These are phyloP conservation scores for Solanum hybrid DNA, from an alignment of 305 asterid genomes.

Conservation along the genomic window DNA sequence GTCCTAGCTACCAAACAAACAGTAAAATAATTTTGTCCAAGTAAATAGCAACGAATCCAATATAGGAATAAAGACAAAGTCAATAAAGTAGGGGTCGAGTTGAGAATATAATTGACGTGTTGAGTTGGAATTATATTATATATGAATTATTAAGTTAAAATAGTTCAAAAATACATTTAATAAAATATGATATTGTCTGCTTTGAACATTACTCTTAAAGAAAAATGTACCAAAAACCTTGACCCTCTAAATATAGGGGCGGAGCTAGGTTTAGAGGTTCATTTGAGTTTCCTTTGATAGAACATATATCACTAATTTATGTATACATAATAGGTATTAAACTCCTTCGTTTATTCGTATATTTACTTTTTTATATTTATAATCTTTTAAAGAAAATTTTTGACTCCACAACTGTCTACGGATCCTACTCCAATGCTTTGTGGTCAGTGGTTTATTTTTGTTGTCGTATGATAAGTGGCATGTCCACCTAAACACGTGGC, in stretches of 20 bases:
- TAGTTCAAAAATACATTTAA: neutral
- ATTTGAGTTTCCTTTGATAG: too few relatives aligned
- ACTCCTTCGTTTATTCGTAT: too few relatives aligned
- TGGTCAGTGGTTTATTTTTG: neutral
- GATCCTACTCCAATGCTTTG: neutral
- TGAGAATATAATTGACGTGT: neutral
- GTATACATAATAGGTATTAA: too few relatives aligned
- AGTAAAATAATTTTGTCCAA: neutral
- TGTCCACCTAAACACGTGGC: constrained; percentile 16
- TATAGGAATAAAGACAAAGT: neutral
- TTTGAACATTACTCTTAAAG: neutral
- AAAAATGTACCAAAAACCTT: neutral
- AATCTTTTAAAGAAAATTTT: too few relatives aligned
- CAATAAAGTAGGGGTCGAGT: neutral
- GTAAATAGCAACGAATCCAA: neutral
- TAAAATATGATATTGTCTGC: neutral
- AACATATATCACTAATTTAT: too few relatives aligned
- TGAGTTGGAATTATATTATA: neutral
- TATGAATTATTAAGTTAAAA: too few relatives aligned
- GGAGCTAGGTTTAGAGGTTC: neutral
- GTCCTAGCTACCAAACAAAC: neutral
- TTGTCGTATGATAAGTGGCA: neutral
- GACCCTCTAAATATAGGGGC: neutral
- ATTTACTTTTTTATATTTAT: neutral
- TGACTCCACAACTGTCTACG: accelerated